A percentile compares a stretch with the other conserved stretches of the same genome.
phyloP scores from a whole-genome alignment of 768 basidiomycete genomes.

The Xerocomellus intermedius region DNA sequence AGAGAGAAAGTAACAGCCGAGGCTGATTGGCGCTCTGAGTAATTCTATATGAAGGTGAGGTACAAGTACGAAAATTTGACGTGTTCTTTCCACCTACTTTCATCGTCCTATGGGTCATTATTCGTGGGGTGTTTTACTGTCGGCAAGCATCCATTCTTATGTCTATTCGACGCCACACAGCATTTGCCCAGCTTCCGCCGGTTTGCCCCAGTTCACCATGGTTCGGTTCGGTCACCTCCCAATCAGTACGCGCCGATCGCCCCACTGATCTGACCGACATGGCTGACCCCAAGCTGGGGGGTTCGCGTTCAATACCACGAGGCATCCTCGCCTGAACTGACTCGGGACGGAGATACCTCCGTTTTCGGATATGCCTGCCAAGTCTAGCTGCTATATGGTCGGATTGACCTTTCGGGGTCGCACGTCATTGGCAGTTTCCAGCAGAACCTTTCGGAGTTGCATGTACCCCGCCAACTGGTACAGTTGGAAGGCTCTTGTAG shows the following conservation, averaged over 20 bases:
- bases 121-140: background rate
- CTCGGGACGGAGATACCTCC: background rate
- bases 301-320: background rate
- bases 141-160: background rate
- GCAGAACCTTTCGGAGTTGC: background rate
- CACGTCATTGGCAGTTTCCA: background rate
- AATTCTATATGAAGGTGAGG: background rate
- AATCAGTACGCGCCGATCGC: background rate
- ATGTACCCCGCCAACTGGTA: background rate
- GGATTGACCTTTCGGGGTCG: background rate
- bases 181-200: background rate
- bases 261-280: background rate
- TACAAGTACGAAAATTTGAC: background rate
- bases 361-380: background rate
- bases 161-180: background rate
- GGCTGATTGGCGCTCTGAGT: background rate
- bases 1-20: background rate
- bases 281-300: too few relatives aligned
- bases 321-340: background rate
- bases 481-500: slow-evolving; percentile 5
- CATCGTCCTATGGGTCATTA: too few relatives aligned
- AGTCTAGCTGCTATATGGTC: background rate
- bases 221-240: background rate
- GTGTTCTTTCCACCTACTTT: background rate
- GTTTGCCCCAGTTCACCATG: background rate